These are phyloP conservation scores for Phlyctochytrium arcticum DNA, from an alignment of 192 early-diverging fungal genomes.

Conservation along the genomic window DNA sequence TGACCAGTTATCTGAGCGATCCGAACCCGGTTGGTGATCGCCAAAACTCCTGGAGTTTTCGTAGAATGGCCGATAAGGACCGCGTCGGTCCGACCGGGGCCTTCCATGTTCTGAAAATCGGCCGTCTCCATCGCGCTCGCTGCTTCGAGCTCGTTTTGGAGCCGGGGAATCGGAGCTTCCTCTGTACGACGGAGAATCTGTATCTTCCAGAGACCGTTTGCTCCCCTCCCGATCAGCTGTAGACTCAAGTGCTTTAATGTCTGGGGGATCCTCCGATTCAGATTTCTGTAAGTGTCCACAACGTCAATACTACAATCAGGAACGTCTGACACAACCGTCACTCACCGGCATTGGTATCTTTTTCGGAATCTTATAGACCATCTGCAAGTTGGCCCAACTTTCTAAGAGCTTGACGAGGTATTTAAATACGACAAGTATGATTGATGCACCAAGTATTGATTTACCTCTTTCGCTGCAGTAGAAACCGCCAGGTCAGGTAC, in stretches of 20 bases:
- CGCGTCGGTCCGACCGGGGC: no score
- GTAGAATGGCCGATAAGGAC: no score
- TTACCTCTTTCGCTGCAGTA: slow-evolving; percentile 44
- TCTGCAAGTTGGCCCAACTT: slow-evolving; percentile 30
- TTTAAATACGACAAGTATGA: slow-evolving; percentile 1
- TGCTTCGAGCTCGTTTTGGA: background rate
- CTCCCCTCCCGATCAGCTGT: background rate
- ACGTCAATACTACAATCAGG: slow-evolving; percentile 4
- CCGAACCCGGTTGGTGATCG: no score
- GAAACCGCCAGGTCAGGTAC: slow-evolving; percentile 43
- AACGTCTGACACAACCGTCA: background rate
- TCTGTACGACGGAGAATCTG: background rate
- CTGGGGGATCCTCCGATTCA: no score
- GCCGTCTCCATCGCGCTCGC: background rate
- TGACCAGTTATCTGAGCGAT: no score
- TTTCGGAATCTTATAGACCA: slow-evolving; percentile 51
- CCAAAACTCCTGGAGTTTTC: no score
- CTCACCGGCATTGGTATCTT: slow-evolving; percentile 6
- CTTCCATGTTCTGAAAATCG: no score
- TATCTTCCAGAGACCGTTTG: slow-evolving; percentile 2
- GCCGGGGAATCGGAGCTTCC: background rate
- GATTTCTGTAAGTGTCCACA: no score
- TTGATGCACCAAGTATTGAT: background rate
- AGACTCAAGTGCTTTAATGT: background rate
- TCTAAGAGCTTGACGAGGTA: slow-evolving; percentile 28